Evolutionary conservation across 345 rosid genomes (phyloP).

Genomic region (Lepidium africanum): DNA sequence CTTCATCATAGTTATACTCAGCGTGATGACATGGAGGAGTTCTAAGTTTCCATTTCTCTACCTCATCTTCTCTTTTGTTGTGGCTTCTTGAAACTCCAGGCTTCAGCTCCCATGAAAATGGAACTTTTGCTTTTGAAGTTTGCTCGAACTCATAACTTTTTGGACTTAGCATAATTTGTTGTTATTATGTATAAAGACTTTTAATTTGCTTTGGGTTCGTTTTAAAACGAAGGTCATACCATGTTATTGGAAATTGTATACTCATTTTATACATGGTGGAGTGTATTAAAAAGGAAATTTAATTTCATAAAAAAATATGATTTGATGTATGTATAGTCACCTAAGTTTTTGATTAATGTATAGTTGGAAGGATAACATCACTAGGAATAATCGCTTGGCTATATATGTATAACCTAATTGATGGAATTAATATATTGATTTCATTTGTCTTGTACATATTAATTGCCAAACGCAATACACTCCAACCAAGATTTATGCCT

Average conservation of each 20-base stretch:
- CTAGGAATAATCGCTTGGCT: slow-evolving; percentile 19
- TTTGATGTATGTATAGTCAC: slow-evolving; percentile 25
- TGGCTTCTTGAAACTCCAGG: slow-evolving; percentile 26
- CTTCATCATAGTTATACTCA: not conserved
- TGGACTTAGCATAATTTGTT: slow-evolving; percentile 16
- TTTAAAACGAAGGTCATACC: not conserved
- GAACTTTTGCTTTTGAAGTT: slow-evolving; percentile 20
- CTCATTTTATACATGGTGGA: not conserved
- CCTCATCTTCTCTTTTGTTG: slow-evolving; percentile 4
- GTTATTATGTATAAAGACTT: not conserved
- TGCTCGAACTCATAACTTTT: slow-evolving; percentile 10
- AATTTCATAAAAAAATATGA: not conserved
- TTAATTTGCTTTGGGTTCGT: not conserved
- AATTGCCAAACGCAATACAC: not conserved
- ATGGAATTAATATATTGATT: not conserved
- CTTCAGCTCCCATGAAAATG: slow-evolving; percentile 26
- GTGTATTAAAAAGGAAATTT: not conserved
- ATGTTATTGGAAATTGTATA: not conserved
- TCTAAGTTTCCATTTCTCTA: slow-evolving; percentile 11
- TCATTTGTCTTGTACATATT: slow-evolving; percentile 6
- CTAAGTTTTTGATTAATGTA: slow-evolving; percentile 17
- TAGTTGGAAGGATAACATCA: slow-evolving; percentile 14
- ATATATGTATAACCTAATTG: not conserved
- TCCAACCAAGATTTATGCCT: slow-evolving; percentile 7
- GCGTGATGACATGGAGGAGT: slow-evolving; percentile 17